Base-by-base conservation (phyloP, 345 rosid genomes). In the Linum tenue region DNA sequence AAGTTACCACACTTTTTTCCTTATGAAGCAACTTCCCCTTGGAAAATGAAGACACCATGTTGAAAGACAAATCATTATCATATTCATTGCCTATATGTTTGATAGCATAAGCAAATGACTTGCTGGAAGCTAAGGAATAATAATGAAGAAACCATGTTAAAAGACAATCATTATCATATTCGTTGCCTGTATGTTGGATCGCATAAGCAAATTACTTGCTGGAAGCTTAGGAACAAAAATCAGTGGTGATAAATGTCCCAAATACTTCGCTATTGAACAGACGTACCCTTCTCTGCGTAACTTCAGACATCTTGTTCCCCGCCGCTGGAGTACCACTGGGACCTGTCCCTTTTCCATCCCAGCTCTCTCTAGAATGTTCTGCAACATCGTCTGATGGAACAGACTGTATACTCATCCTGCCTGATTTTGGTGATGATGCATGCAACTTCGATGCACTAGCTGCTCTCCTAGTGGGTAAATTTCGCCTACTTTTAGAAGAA, bases 261-360 rank as follows among this genome's bases (percentile, higher is more conserved):
- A 35, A 16, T 31, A 2, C n/a, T 16, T 8, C 16, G 16, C 5
- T 15, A 37, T 15, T 2, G 8, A 5, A 48, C 37, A 55, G n/a
- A 43, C 77, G 68, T 85, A 95, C 99, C 95, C 89, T 83, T 79
- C 87, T 87, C 74, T 87, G 98, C 72, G 91, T 75, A 68, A 64
- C 72, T 64, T 86, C 96, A 53, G 97, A 80, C 88, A 91, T 83
- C 86, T 83, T 82, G 37, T 74, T 66, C 69, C 83, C 89, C 65
- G 78, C 61, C 65, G 71, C 72, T 65, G 85, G 78, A 64, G 80
- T 73, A 61, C 92, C 88, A 61, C 80, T 63, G 43, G 82, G 67
- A 75, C 78, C 86, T 53, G 75, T 62, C 22, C 62, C 64, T 76
- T 76, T 85, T 22, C 83, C 74, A 70, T 86, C 92, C 96, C 88